phyloP scores from a whole-genome alignment of 176 grass and related monocot species.

The Rhipidocladum racemiflorum region DNA sequence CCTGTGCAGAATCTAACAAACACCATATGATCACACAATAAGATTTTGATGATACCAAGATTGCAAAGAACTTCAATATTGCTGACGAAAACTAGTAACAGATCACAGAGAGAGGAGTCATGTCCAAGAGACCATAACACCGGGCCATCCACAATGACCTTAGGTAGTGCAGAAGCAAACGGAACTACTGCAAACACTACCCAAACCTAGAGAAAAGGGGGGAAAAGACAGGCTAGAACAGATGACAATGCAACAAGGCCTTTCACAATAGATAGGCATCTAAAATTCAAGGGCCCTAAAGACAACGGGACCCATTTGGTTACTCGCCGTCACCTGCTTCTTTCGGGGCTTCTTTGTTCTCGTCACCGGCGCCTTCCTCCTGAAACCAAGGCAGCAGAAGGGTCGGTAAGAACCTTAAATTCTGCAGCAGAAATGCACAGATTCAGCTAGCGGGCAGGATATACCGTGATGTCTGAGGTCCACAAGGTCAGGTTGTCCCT shows the following conservation, averaged over 20 bases:
- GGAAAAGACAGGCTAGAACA: neutral
- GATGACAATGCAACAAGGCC: neutral
- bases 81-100: neutral
- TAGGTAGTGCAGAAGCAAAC: neutral
- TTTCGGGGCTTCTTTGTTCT: neutral
- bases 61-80: neutral
- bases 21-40: neutral
- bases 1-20: neutral
- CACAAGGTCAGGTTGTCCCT: neutral
- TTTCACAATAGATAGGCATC: neutral
- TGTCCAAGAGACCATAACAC: neutral
- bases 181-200: neutral
- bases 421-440: neutral
- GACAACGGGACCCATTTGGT: neutral
- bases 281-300: neutral
- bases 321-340: neutral
- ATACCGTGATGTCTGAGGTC: neutral
- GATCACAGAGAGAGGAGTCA: neutral
- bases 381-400: neutral
- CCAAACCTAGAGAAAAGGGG: neutral
- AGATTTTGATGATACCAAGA: neutral
- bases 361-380: neutral
- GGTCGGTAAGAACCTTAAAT: neutral
- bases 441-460: neutral
- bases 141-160: neutral